Percentiles rank a stretch among this genome's conserved stretches.
Conservation (phyloP, 495 filamentous ascomycete genomes). For the Apiosordaria backusii region DNA sequence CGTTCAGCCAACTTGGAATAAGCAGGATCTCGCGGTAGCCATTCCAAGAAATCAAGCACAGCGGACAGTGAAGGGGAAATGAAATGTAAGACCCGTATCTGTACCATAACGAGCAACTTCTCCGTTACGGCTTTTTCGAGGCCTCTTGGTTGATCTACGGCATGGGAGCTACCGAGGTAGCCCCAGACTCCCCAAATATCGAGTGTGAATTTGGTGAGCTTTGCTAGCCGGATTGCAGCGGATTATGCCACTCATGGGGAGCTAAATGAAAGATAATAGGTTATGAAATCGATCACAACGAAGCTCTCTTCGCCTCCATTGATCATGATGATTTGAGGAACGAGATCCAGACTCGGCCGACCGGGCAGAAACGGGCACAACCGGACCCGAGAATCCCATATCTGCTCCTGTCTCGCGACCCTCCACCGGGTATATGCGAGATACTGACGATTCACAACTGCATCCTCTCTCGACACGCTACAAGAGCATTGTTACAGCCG, state of each 20-base stretch:
- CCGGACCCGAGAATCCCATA: neutral
- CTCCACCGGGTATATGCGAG: slow-evolving; percentile 1
- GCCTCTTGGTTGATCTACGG: slow-evolving; percentile 55
- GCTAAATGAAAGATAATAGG: neutral
- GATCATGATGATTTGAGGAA: neutral
- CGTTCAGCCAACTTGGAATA: no score
- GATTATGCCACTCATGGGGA: neutral
- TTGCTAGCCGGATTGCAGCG: slow-evolving; percentile 39
- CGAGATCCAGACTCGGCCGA: neutral
- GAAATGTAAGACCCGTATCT: slow-evolving; percentile 91
- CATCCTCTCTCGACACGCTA: neutral
- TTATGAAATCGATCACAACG: neutral
- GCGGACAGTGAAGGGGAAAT: neutral
- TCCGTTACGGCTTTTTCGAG: slow-evolving; percentile 84
- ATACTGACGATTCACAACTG: neutral
- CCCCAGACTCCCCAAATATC: slow-evolving; percentile 51
- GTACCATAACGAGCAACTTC: slow-evolving; percentile 75
- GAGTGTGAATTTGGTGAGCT: slow-evolving; percentile 46
- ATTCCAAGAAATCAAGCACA: neutral
- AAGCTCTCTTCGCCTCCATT: neutral
- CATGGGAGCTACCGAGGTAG: slow-evolving; percentile 52
- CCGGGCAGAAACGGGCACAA: neutral
- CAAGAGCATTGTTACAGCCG: neutral
- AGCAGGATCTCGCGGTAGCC: no score
- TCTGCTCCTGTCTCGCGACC: neutral